phyloP scores from a whole-genome alignment of 768 basidiomycete species.

The Auricularia cornea region DNA sequence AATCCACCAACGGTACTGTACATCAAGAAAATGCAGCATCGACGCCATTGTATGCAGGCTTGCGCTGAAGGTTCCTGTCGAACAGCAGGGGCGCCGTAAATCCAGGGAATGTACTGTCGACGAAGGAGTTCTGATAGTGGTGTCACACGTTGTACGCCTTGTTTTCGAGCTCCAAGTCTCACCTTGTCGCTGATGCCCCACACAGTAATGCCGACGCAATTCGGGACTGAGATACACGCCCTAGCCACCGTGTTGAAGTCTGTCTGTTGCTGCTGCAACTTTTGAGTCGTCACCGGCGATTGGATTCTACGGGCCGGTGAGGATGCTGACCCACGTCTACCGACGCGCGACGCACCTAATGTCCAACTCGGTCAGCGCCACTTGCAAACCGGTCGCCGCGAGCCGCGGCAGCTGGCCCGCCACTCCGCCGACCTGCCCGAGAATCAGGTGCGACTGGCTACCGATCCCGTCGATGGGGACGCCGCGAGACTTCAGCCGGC shows the following conservation, averaged over 20 bases:
- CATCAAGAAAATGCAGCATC: background rate
- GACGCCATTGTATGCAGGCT: background rate
- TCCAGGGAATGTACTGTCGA: background rate
- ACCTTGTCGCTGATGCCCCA: slow-evolving; percentile 1
- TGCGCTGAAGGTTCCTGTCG: background rate
- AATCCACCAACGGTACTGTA: too few species aligned
- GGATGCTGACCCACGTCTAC: too few species aligned
- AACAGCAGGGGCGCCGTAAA: background rate
- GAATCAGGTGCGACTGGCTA: slow-evolving; percentile 27
- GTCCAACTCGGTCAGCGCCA: slow-evolving; percentile 47
- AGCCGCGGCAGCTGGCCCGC: background rate
- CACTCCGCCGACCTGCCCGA: background rate
- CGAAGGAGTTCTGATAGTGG: background rate
- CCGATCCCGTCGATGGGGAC: slow-evolving; percentile 56
- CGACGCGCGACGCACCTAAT: slow-evolving; percentile 27
- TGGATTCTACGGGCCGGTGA: background rate
- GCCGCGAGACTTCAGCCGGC: slow-evolving; percentile 36
- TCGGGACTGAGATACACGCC: background rate
- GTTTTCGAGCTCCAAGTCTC: background rate
- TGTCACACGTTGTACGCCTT: background rate
- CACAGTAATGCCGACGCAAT: background rate
- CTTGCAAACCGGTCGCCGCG: background rate
- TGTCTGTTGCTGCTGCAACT: background rate
- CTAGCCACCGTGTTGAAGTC: background rate
- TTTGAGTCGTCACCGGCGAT: background rate